These are phyloP conservation scores for Smallanthus sonchifolius DNA, from an alignment of 129 eudicot species.

Conservation along the genomic window DNA sequence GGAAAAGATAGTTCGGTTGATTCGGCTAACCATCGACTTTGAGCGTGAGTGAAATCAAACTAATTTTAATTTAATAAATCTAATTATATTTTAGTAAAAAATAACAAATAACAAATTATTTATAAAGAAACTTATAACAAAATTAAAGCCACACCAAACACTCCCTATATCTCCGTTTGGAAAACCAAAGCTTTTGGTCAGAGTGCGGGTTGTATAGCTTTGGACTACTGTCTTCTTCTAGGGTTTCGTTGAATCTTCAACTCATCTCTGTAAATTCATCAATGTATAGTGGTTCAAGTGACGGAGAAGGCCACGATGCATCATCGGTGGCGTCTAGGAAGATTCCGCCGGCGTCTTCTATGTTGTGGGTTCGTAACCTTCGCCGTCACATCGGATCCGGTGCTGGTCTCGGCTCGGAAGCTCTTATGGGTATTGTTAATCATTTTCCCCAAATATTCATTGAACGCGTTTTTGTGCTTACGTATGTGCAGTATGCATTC, in stretches of 20 bases:
- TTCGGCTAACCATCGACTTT: no score
- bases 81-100: no score
- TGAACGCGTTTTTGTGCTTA: neutral
- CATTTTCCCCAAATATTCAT: slow-evolving; percentile 3
- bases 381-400: slow-evolving; percentile 98
- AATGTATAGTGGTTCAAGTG: slow-evolving; percentile 90
- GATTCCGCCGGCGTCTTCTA: slow-evolving; percentile 83
- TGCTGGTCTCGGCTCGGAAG: slow-evolving; percentile 96
- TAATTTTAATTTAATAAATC: no score
- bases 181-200: neutral
- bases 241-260: slow-evolving; percentile 27
- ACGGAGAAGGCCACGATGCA: slow-evolving; percentile 67
- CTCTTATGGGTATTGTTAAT: slow-evolving; percentile 64
- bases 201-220: neutral
- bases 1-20: no score
- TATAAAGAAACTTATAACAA: no score
- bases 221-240: slow-evolving; percentile 7
- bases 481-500: neutral
- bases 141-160: neutral
- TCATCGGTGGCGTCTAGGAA: slow-evolving; percentile 58
- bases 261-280: neutral
- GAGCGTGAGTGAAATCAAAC: no score
- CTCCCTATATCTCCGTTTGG: neutral
- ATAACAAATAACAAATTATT: no score
- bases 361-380: slow-evolving; percentile 96